These are phyloP conservation scores for Ceratobasidium sp. DNA, from an alignment of 1,284 basidiomycete genomes.

Conservation along the genomic window DNA sequence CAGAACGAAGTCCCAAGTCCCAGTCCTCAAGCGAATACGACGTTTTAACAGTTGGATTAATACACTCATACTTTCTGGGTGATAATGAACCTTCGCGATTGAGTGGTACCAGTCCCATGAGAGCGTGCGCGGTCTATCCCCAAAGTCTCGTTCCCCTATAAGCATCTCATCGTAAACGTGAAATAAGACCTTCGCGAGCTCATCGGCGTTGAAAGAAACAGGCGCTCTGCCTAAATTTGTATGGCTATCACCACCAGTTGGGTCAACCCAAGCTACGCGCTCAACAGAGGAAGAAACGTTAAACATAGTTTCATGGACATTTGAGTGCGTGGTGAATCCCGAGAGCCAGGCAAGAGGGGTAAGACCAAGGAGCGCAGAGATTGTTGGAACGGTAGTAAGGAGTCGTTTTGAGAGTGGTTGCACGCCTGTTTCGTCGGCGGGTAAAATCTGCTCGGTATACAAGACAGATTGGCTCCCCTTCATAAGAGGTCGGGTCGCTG, in stretches of 20 bases:
- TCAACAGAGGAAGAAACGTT: neutral
- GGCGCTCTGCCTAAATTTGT: neutral
- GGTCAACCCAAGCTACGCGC: slow-evolving; percentile 23
- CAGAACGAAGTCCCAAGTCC: neutral
- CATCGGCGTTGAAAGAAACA: neutral
- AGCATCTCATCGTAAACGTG: slow-evolving; percentile 26
- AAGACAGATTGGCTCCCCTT: slow-evolving; percentile 15
- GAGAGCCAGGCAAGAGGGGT: slow-evolving; percentile 22
- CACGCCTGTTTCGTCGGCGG: slow-evolving; percentile 1
- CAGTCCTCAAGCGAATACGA: neutral
- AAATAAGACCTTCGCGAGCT: slow-evolving; percentile 9
- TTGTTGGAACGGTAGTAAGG: slow-evolving; percentile 10
- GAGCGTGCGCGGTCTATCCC: too few relatives aligned
- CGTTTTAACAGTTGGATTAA: neutral
- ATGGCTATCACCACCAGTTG: slow-evolving; percentile 11
- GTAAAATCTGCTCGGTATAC: slow-evolving; percentile 10
- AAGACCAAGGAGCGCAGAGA: slow-evolving; percentile 1
- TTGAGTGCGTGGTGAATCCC: slow-evolving; percentile 4
- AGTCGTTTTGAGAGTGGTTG: neutral
- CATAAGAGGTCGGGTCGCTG: slow-evolving; percentile 8
- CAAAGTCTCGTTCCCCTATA: neutral
- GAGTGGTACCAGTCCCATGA: too few relatives aligned
- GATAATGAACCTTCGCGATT: neutral
- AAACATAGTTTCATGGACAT: slow-evolving; percentile 13
- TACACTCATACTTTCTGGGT: slow-evolving; percentile 6